Evolutionary conservation across 495 filamentous ascomycete species (phyloP), one percentile per base, ranked within the genome.

Genomic region (Geopyxis carbonaria): DNA sequence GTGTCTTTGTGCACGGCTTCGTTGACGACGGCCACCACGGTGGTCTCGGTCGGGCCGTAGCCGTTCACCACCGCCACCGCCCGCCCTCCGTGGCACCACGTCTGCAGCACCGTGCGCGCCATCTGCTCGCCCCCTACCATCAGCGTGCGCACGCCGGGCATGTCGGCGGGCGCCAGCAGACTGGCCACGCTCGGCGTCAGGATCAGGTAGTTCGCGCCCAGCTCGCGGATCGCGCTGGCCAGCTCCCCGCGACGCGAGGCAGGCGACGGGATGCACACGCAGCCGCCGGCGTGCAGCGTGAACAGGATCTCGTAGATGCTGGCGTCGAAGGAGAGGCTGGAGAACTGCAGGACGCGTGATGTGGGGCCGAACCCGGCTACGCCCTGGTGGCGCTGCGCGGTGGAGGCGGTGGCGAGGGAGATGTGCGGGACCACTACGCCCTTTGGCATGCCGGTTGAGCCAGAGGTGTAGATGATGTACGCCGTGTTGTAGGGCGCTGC

Each of bases 391-490:
- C n/a, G n/a, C n/a, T n/a, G n/a, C n/a, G n/a, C n/a, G n/a, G n/a
- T n/a, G n/a, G n/a, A n/a, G n/a, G n/a, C n/a, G n/a, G n/a, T n/a
- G n/a, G n/a, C n/a, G n/a, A n/a, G n/a, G n/a, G n/a, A n/a, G n/a
- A n/a, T n/a, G 25, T 92, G 84, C 18, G 79, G 77, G 23, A 92
- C 60, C 0, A 64, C 63, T 1, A 92, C 85, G 0, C 84, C 85
- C 60, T 93, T 93, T 2, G 85, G 85, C 2, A 68, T 69, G 13
- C 85, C 85, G 0, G 82, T 92, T 4, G 80, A 83, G 9, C 85
- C 85, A 10, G 77, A 84, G 1, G 85, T 93, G 48, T 91, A 93
- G 70, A 93, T 78, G 29, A 93, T 68, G 58, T 92, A 93, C 13
- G 83, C 83, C 5, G 80, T 48, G 46, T 80, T 64, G 8, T 3